A percentile compares a stretch with the other conserved stretches of the same genome.
Evolutionary conservation across 768 basidiomycete genomes (phyloP).

Genomic region (Symmetrospora coprosmae): DNA sequence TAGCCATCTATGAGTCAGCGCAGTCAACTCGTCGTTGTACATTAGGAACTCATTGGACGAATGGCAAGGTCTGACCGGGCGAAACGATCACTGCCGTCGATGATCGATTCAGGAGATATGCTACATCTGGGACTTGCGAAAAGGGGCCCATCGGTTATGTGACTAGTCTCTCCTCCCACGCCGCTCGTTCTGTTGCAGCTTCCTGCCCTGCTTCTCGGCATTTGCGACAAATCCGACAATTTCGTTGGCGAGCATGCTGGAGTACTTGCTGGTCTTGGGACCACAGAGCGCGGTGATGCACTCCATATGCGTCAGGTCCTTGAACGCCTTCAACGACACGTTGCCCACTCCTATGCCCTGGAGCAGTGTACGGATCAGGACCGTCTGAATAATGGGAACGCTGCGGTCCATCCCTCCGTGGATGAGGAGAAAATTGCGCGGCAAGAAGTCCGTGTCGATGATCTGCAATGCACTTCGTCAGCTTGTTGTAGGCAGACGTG

Average conservation of each 20-base stretch:
- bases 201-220: constrained; percentile 4
- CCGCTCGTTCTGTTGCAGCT: too few relatives aligned
- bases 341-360: constrained; percentile 1
- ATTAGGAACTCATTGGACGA: too few relatives aligned
- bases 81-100: too few relatives aligned
- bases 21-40: too few relatives aligned
- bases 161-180: too few relatives aligned
- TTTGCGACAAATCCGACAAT: constrained; percentile 3
- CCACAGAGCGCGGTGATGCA: constrained; percentile 10
- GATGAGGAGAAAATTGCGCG: constrained; percentile 1
- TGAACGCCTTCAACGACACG: background rate
- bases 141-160: too few relatives aligned
- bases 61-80: too few relatives aligned
- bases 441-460: background rate
- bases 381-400: constrained; percentile 13
- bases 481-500: too few relatives aligned
- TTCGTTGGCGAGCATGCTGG: constrained; percentile 1
- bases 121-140: too few relatives aligned
- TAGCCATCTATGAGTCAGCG: too few relatives aligned
- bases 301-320: constrained; percentile 18
- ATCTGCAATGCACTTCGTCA: background rate
- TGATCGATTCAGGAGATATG: too few relatives aligned
- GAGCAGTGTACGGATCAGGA: constrained; percentile 5
- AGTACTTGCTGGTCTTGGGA: constrained; percentile 7
- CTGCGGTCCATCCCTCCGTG: constrained; percentile 5